Percentiles rank a stretch among this genome's conserved stretches.
Conservation (phyloP, 2,329 filamentous ascomycete species). For the Sporothrix humicola region DNA sequence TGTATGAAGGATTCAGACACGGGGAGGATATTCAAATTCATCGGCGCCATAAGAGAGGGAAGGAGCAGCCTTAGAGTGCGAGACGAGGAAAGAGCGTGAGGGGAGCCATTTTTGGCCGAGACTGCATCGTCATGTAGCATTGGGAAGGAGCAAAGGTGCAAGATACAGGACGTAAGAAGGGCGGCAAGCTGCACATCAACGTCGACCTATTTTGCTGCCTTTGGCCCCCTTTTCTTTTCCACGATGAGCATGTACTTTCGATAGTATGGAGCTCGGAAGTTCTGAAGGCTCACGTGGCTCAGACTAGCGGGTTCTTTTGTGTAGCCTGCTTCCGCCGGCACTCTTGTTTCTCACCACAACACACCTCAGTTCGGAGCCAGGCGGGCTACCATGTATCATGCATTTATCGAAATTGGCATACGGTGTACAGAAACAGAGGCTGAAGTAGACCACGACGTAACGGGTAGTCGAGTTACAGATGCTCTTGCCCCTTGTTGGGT, state of each 20-base stretch:
- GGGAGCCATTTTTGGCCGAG: neutral
- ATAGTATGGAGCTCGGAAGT: neutral
- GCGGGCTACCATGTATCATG: neutral
- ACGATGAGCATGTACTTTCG: neutral
- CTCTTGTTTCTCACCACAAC: neutral
- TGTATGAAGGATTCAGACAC: too few relatives aligned
- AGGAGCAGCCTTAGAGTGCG: neutral
- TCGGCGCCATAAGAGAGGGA: neutral
- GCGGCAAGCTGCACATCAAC: neutral
- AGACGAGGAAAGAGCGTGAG: slow-evolving; percentile 11
- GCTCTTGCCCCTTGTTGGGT: neutral
- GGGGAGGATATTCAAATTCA: too few relatives aligned
- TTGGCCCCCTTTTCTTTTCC: neutral
- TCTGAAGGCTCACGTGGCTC: slow-evolving; percentile 32
- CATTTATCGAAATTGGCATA: too few relatives aligned
- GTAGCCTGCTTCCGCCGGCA: too few relatives aligned
- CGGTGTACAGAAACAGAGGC: neutral
- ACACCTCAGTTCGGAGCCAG: slow-evolving; percentile 1
- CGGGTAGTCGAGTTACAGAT: neutral
- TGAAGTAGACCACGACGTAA: neutral
- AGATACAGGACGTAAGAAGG: neutral
- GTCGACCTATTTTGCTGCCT: neutral
- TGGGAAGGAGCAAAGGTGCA: slow-evolving; percentile 1
- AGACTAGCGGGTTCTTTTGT: slow-evolving; percentile 7
- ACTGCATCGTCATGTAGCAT: slow-evolving; percentile 11